Conservation (phyloP, 257 asterid species). For the Primulina huaijiensis region DNA sequence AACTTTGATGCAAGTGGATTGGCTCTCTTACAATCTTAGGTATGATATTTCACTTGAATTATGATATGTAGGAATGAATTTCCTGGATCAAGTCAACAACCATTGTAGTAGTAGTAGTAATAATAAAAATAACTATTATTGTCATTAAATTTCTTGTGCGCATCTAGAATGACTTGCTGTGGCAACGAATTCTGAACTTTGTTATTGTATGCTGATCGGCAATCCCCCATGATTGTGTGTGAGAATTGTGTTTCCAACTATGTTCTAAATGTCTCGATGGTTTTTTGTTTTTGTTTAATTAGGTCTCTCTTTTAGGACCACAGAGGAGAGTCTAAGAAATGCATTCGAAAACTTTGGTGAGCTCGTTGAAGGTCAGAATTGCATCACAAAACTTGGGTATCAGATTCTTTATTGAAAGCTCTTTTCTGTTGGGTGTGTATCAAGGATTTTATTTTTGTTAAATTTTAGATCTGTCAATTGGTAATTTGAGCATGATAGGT, state of each 20-base stretch:
- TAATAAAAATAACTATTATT: too few relatives aligned
- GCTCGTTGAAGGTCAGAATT: slow-evolving; percentile 58
- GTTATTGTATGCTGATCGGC: slow-evolving; percentile 13
- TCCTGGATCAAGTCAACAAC: too few relatives aligned
- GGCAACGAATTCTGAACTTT: background rate
- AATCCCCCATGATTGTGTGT: background rate
- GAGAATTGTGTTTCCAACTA: slow-evolving; percentile 6
- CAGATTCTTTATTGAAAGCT: slow-evolving; percentile 6
- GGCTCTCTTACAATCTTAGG: background rate
- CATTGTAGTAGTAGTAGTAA: too few relatives aligned
- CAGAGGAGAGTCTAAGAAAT: slow-evolving; percentile 64
- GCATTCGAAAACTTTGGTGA: slow-evolving; percentile 67
- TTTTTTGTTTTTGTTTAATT: too few relatives aligned
- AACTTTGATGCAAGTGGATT: background rate
- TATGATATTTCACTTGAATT: too few relatives aligned
- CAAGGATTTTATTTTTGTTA: too few relatives aligned
- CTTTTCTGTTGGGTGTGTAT: background rate
- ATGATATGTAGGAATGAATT: too few relatives aligned
- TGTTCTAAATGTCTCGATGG: background rate
- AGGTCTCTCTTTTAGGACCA: slow-evolving; percentile 67
- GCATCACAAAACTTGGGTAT: background rate
- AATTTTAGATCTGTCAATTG: too few relatives aligned
- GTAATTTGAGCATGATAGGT: background rate
- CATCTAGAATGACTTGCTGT: background rate
- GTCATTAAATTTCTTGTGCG: too few relatives aligned